Evolutionary conservation across 164 flowering plant genomes (phyloP).

Genomic region (Magnolia sinica): DNA sequence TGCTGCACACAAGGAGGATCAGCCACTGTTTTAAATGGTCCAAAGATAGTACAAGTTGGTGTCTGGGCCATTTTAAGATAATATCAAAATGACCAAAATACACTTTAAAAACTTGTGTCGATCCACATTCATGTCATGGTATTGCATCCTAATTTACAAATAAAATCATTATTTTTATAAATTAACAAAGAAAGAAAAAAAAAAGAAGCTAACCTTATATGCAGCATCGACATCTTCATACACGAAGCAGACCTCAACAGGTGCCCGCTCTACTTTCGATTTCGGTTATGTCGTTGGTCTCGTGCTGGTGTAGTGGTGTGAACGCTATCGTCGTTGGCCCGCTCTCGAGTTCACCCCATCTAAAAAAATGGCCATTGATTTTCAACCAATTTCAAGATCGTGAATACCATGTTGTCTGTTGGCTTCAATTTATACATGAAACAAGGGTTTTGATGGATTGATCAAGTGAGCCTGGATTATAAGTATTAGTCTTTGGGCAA

Average conservation of each 20-base stretch:
- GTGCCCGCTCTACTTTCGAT: slow-evolving; percentile 29
- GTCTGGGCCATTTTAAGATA: background rate
- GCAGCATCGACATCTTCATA: slow-evolving; percentile 78
- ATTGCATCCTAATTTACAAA: background rate
- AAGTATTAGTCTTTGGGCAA: no score
- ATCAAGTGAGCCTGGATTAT: no score
- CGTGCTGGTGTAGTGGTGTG: slow-evolving; percentile 71
- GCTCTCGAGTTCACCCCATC: slow-evolving; percentile 90
- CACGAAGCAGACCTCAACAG: slow-evolving; percentile 66
- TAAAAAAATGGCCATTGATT: slow-evolving; percentile 10
- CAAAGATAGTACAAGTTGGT: no score
- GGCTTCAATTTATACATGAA: no score
- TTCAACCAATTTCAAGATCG: no score
- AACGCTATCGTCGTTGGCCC: slow-evolving; percentile 84
- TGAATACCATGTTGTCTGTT: no score
- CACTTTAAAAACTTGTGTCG: background rate
- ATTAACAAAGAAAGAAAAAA: background rate
- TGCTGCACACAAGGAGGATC: no score
- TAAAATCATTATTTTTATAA: no score
- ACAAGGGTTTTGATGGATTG: no score
- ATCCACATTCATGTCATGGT: background rate
- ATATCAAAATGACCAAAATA: background rate
- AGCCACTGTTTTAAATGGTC: no score
- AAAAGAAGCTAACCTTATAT: slow-evolving; percentile 41
- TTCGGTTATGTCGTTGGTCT: slow-evolving; percentile 59